Evolutionary conservation across 495 filamentous ascomycete genomes (phyloP), one percentile per base, ranked within the genome.

Genomic region (Wilcoxina mikolae): DNA sequence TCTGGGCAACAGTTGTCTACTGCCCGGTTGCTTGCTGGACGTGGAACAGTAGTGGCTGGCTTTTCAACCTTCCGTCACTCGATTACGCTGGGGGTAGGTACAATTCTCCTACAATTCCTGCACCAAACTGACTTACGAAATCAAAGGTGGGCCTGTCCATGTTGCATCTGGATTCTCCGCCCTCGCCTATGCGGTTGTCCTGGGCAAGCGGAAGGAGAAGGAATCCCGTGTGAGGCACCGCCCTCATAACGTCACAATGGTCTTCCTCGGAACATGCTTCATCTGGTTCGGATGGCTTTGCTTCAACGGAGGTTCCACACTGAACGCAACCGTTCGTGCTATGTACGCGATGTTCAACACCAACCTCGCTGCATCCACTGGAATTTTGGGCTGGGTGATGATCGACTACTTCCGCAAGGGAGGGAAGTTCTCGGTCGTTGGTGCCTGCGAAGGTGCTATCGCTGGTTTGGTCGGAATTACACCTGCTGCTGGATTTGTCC

Each of bases 391-490:
- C n/a, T 80, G 78, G 76, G 72, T 75, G 4, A 22, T 77, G 0
- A 74, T 80, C 3, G 78, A 81, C 63, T 77, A 72, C 61, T 71
- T 78, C 63, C 69, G 70, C 51, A 67, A 76, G 47, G 69, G 71
- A 39, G 72, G 73, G 0, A 73, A 71, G 44, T 81, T 79, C 66
- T 73, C 72, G n/a, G 69, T 79, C 2, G 77, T 80, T 0, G 77
- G 77, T 28, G 73, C 74, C 2, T 81, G 78, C 60, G 73, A 76
- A 58, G 79, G 79, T 24, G 76, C 76, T 15, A 81, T 83, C 58
- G 75, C 78, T 26, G 79, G 78, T 18, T 73, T 82, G 12, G 78
- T 82, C 7, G 78, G 75, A 10, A 80, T 82, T 61, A 83, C 79
- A 0, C 79, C 78, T 3, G 78, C 77, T 15, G 77, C 77, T 17